Base-by-base conservation (phyloP, 1,284 basidiomycete species). In the Melampsora medusae region DNA sequence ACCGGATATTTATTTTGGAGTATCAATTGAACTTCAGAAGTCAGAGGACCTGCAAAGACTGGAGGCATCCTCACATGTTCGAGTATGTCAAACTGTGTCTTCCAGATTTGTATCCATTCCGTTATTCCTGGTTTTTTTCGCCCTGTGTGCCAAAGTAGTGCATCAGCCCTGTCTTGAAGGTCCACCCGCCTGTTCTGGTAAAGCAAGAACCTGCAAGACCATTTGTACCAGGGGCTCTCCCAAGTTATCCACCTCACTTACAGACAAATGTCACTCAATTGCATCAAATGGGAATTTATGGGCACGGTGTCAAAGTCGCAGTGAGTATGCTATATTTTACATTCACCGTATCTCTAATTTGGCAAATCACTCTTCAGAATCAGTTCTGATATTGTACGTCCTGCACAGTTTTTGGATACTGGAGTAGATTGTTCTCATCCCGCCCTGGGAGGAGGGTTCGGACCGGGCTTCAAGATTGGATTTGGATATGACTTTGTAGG, bases 251-350 rank as follows among this genome's bases (percentile, higher is more conserved):
- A 22, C 84, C 84, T 38, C 87, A 87, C 6, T 82, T 87, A 79
- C 86, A 86, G 77, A 85, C 88, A 48, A 87, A 84, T 53, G 85
- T 88, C 71, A 84, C 86, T 64, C 84, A 86, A 78, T 84, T 84
- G 70, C 73, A 76, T 33, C 53, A 65, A 4, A 17, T 76, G 65
- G 66, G 66, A 48, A 50, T 76, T 42, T 50, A 68, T 38, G 73
- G 73, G 22, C 42, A 76, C 28, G 73, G 73, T 25, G 31, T 76
- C 1, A 76, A 69, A 42, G 46, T 76, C 22, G 67, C 73, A 28
- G 61, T 76, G 19, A 50, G 38, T 38, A 38, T 38, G 2, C 3
- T 28, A 4, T 28, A 28, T 28, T 28, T 1, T 28, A 28, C 28
- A 28, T 28, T 28, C 3, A 4, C 28, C 3, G 28, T 28, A 28